Base-by-base conservation (phyloP, 768 basidiomycete species). In the Termitomyces sp. region DNA sequence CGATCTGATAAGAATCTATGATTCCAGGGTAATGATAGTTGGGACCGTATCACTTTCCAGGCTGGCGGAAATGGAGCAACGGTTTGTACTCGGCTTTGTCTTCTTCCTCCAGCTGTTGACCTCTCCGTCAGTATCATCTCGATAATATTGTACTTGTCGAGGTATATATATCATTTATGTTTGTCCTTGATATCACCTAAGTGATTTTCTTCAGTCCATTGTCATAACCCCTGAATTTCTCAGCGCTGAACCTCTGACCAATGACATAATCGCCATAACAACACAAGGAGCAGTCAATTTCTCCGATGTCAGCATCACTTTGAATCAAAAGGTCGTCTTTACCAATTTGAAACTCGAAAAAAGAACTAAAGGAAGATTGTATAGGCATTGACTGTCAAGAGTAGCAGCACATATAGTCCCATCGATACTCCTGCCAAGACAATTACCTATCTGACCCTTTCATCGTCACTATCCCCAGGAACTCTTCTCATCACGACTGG, bases 41-140 rank as follows among this genome's bases (percentile, higher is more conserved):
- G 81, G 81, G 77, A 83, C 57, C 77, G 80, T 56, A 70, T 83
- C 47, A 77, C 64, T 48, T 78, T 75, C 67, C 81, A 83, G 66
- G 78, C 73, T 10, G 72, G 73, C 32, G 75, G 55, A 13, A 75
- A 76, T 59, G 81, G 81, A 6, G 81, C 77, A 47, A 61, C 69
- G 50, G 75, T 76, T 49, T 64, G 73, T 62, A 14, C 20, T 45
- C 4, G 12, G 7, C 20, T 10, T n/a, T 14, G 38, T 12, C 6
- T 58, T 22, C 42, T 43, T 30, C 8, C n/a, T 14, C 24, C 20
- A 14, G 26, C 43, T 30, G 40, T 35, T 49, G 50, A 58, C 14
- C 14, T 28, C 24, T 44, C 43, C 26, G 22, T 28, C 20, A 76
- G 74, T 83, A 81, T 63, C 75, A 80, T 59, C 69, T 83, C 33